These are phyloP conservation scores for Thelephora aurantiotincta DNA, from an alignment of 768 basidiomycete genomes.

Conservation along the genomic window DNA sequence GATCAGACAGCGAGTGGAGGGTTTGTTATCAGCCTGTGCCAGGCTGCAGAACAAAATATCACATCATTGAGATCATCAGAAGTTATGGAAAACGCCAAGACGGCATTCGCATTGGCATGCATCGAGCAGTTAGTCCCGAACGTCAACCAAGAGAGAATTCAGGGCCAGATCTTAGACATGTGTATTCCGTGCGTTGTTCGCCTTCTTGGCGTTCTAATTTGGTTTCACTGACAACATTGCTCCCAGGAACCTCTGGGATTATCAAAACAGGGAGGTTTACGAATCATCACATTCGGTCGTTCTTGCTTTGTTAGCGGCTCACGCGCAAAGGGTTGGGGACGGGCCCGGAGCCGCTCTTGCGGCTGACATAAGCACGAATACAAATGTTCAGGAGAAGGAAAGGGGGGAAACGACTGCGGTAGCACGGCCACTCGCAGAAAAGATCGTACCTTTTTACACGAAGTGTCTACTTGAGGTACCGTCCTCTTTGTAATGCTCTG, in stretches of 20 bases:
- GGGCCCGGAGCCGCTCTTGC: not conserved
- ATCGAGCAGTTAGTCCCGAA: constrained; percentile 67
- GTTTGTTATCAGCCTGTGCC: constrained; percentile 23
- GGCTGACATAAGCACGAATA: not conserved
- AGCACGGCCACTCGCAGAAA: constrained; percentile 27
- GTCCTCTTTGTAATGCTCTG: not conserved
- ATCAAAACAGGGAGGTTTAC: constrained; percentile 56
- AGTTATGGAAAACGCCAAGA: constrained; percentile 17
- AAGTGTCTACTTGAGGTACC: constrained; percentile 57
- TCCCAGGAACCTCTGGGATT: constrained; percentile 43
- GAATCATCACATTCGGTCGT: constrained; percentile 82
- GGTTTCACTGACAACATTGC: not conserved
- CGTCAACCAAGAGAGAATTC: constrained; percentile 37
- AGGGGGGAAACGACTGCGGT: constrained; percentile 6
- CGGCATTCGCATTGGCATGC: constrained; percentile 55
- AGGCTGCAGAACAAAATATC: not conserved
- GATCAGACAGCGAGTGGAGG: constrained; percentile 22
- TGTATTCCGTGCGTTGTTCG: constrained; percentile 45
- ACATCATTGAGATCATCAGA: not conserved
- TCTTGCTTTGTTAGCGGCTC: constrained; percentile 55
- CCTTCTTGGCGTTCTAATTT: constrained; percentile 2
- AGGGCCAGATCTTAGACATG: constrained; percentile 40
- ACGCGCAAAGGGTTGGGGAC: constrained; percentile 25
- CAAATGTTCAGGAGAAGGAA: constrained; percentile 1
- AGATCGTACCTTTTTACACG: constrained; percentile 63